Conservation (phyloP, 2,329 filamentous ascomycete species). For the Calonectria pseudoturangicola region DNA sequence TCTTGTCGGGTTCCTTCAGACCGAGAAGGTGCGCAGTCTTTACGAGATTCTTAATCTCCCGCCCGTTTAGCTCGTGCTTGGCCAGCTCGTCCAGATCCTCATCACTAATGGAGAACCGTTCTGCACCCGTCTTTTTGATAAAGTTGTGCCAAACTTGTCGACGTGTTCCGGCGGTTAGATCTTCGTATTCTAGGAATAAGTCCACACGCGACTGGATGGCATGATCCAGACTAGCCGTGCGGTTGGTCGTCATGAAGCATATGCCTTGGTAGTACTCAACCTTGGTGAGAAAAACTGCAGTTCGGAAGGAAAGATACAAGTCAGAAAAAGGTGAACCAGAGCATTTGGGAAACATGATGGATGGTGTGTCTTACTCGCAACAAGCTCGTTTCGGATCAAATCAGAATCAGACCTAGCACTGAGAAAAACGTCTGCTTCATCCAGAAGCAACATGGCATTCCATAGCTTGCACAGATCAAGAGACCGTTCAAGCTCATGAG, state of each 20-base stretch:
- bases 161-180: neutral
- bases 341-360: neutral
- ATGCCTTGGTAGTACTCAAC: conserved; percentile 65
- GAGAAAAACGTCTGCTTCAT: conserved; percentile 51
- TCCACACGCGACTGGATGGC: conserved; percentile 64
- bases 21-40: conserved; percentile 24
- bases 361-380: conserved; percentile 39
- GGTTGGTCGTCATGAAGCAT: conserved; percentile 67
- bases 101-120: neutral
- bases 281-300: conserved; percentile 61
- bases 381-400: conserved; percentile 47
- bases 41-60: conserved; percentile 32
- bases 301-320: neutral
- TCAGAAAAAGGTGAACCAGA: neutral
- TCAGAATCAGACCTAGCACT: conserved; percentile 36
- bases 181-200: conserved; percentile 59
- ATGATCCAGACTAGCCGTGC: conserved; percentile 64
- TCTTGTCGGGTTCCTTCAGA: conserved; percentile 9
- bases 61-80: conserved; percentile 8
- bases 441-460: conserved; percentile 50
- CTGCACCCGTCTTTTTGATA: neutral
- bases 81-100: conserved; percentile 13
- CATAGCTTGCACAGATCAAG: conserved; percentile 48
- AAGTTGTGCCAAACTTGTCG: conserved; percentile 22
- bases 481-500: conserved; percentile 22